These are phyloP conservation scores for Lentinula aciculospora DNA, from an alignment of 768 basidiomycete species.

Conservation along the genomic window DNA sequence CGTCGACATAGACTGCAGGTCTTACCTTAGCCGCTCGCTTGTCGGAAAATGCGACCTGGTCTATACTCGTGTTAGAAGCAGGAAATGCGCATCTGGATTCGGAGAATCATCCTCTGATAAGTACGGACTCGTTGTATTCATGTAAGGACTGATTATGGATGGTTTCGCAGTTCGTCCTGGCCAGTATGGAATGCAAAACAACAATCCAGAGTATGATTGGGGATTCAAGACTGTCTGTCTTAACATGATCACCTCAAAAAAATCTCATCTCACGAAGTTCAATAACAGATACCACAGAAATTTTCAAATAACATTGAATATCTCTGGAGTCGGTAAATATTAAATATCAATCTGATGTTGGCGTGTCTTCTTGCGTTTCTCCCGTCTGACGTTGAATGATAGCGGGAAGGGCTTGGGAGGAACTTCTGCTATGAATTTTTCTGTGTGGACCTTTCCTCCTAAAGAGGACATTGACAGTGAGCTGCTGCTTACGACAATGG, in stretches of 20 bases:
- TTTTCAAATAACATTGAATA: conserved; percentile 5
- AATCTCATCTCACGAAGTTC: neutral
- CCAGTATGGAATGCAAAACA: neutral
- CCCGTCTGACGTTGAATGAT: neutral
- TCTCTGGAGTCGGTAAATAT: conserved; percentile 3
- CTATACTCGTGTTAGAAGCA: conserved; percentile 29
- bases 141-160: neutral
- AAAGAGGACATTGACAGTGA: conserved; percentile 23
- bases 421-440: conserved; percentile 39
- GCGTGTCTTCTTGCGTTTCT: neutral
- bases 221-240: conserved; percentile 11
- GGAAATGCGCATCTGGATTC: conserved; percentile 15
- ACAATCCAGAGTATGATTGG: conserved; percentile 16
- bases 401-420: conserved; percentile 25
- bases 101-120: conserved; percentile 13
- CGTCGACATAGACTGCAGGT: conserved; percentile 23
- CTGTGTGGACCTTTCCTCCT: conserved; percentile 22
- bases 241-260: neutral
- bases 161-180: neutral
- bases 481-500: neutral
- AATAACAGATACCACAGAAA: conserved; percentile 6
- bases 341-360: no score
- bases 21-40: conserved; percentile 33
- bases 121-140: neutral
- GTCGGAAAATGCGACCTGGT: conserved; percentile 23